Evolutionary conservation across 192 early-diverging fungal species (phyloP), one percentile per base, ranked within the genome.

Genomic region (Podila epicladia): DNA sequence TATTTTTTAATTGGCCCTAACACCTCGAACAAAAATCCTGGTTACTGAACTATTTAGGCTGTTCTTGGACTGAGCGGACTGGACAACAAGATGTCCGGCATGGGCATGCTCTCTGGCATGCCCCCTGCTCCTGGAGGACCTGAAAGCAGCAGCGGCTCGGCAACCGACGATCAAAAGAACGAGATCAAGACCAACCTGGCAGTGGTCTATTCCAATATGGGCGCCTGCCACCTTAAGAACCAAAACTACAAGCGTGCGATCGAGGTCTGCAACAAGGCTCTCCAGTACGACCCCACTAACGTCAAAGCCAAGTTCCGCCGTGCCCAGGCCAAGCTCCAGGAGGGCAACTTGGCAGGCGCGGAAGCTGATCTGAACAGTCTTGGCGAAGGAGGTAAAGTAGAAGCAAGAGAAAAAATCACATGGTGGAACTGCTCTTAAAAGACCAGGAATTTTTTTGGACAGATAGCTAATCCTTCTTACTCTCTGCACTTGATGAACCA

Each of bases 241-340:
- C 51, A 59, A 28, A 82, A 82, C 45, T 82, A 69, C 59, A 58
- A 55, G 22, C 74, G 72, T 24, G 84, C 84, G 17, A 82, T 85
- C 59, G 75, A 82, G 20, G 70, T 71, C 22, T 75, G 74, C 17
- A 76, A 76, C 61, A 63, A 65, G 58, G 84, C 84, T 9, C 65
- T 85, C 28, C 78, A 82, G 62, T 53, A 74, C 26, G 84, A 85
- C 55, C 79, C 84, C 17, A 62, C 73, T 11, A 85, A 82, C 32
- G 67, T 75, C 55, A 85, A 85, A 63, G 84, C 84, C 32, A 75
- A 77, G 58, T 85, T 82, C 53, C 74, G 84, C 49, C 84, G 84
- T 37, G 84, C 79, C 32, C 84, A 85, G 61, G 84, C 84, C n/a
- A 82, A 82, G 31, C 67, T 82, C 26, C 51, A 12, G 4, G 84